Percentiles rank a stretch among this genome's conserved stretches.
Evolutionary conservation across 2,329 filamentous ascomycete genomes (phyloP).

Genomic region (Pseudogymnoascus sp.): DNA sequence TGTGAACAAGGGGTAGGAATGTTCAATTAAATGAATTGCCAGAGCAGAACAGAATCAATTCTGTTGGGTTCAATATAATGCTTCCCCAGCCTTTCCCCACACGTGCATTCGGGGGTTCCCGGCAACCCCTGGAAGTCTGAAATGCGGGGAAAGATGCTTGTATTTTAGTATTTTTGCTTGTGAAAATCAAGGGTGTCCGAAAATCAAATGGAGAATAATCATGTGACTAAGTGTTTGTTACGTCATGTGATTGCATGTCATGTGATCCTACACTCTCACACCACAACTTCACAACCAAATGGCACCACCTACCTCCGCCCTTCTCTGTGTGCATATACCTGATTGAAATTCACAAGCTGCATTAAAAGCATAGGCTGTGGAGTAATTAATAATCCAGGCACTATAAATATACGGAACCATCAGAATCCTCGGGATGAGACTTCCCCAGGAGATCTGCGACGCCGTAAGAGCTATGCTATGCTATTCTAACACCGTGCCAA

Average conservation of each 20-base stretch:
- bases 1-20: neutral
- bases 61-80: neutral
- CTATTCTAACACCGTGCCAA: neutral
- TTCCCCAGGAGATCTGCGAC: neutral
- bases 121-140: neutral
- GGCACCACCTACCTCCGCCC: neutral
- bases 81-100: neutral
- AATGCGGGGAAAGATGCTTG: slow-evolving; percentile 6
- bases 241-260: neutral
- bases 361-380: neutral
- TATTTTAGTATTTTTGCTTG: neutral
- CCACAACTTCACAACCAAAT: neutral
- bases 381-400: neutral
- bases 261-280: neutral
- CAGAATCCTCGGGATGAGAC: neutral
- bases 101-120: neutral
- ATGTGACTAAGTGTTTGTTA: neutral
- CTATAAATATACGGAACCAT: neutral
- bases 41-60: neutral
- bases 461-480: neutral
- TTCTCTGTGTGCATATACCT: neutral
- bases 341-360: neutral
- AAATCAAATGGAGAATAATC: neutral
- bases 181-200: neutral
- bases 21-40: neutral